phyloP scores from a whole-genome alignment of 2,329 filamentous ascomycete species.

The Cladosporium austrohemisphaericum region DNA sequence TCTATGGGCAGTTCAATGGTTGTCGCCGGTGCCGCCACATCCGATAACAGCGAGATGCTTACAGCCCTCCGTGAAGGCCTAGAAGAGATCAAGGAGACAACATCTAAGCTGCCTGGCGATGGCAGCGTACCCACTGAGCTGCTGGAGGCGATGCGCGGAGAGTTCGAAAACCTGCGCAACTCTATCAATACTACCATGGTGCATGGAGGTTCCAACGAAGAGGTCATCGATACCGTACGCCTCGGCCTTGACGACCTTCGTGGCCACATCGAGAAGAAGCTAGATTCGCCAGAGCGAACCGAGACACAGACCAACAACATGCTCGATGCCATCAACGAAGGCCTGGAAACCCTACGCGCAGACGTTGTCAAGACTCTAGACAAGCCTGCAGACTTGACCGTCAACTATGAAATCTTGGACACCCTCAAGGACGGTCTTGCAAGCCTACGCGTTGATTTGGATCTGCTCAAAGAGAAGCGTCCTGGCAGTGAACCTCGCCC shows the following conservation, averaged over 20 bases:
- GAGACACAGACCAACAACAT: slow-evolving; percentile 53
- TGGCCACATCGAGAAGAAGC: slow-evolving; percentile 49
- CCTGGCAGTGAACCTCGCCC: slow-evolving; percentile 31
- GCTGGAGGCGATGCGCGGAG: slow-evolving; percentile 50
- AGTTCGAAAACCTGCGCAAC: slow-evolving; percentile 47
- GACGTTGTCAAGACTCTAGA: slow-evolving; percentile 73
- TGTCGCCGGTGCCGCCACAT: slow-evolving; percentile 24
- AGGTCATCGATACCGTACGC: slow-evolving; percentile 47
- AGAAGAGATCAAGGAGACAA: slow-evolving; percentile 39
- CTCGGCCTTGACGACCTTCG: slow-evolving; percentile 49
- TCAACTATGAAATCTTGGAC: slow-evolving; percentile 85
- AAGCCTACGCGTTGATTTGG: slow-evolving; percentile 72
- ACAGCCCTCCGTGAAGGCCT: slow-evolving; percentile 28
- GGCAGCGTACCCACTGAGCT: slow-evolving; percentile 46
- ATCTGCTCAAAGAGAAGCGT: slow-evolving; percentile 63
- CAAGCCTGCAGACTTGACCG: slow-evolving; percentile 76
- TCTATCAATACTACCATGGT: slow-evolving; percentile 39
- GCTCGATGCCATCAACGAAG: slow-evolving; percentile 61
- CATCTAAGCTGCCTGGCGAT: slow-evolving; percentile 18
- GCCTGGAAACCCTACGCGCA: slow-evolving; percentile 68
- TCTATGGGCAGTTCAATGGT: slow-evolving; percentile 42
- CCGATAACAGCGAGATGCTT: slow-evolving; percentile 24
- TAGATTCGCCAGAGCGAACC: slow-evolving; percentile 52
- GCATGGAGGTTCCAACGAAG: slow-evolving; percentile 43
- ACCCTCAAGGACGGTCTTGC: slow-evolving; percentile 79